These are phyloP conservation scores for Zygoascus ofunaensis DNA, from an alignment of 805 yeast species.

Conservation along the genomic window DNA sequence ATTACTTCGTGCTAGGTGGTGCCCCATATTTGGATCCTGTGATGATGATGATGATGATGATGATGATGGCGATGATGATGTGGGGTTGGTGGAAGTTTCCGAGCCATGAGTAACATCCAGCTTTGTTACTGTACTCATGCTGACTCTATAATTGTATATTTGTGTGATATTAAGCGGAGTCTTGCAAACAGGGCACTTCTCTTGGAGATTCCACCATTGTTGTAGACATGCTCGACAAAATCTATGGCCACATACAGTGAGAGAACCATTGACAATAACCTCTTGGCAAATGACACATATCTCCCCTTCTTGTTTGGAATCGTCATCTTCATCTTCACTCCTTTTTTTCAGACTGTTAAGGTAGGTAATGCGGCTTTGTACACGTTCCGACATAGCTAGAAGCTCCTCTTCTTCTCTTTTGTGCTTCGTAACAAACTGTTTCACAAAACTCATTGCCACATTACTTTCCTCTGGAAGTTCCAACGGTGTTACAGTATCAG, in stretches of 20 bases:
- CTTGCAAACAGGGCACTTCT: slow-evolving; percentile 78
- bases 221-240: slow-evolving; percentile 75
- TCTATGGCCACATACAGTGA: slow-evolving; percentile 87
- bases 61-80: no score
- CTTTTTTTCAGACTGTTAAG: slow-evolving; percentile 36
- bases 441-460: slow-evolving; percentile 19
- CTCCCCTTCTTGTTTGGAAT: slow-evolving; percentile 31
- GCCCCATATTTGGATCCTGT: background rate
- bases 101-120: slow-evolving; percentile 12
- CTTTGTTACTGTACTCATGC: slow-evolving; percentile 32
- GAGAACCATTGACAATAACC: slow-evolving; percentile 60
- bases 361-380: slow-evolving; percentile 34
- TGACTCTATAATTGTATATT: slow-evolving; percentile 57
- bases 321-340: slow-evolving; percentile 14
- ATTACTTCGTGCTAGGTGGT: background rate
- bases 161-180: slow-evolving; percentile 39
- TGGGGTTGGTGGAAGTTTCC: background rate
- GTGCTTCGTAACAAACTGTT: background rate
- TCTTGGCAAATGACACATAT: slow-evolving; percentile 74
- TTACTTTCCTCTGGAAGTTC: slow-evolving; percentile 26
- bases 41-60: background rate
- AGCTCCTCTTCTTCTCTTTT: slow-evolving; percentile 18
- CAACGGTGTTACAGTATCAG: slow-evolving; percentile 65
- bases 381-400: slow-evolving; percentile 13
- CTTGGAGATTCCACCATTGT: slow-evolving; percentile 55